Conservation (phyloP, 495 filamentous ascomycete genomes). For the Thermothielavioides terrestris region DNA sequence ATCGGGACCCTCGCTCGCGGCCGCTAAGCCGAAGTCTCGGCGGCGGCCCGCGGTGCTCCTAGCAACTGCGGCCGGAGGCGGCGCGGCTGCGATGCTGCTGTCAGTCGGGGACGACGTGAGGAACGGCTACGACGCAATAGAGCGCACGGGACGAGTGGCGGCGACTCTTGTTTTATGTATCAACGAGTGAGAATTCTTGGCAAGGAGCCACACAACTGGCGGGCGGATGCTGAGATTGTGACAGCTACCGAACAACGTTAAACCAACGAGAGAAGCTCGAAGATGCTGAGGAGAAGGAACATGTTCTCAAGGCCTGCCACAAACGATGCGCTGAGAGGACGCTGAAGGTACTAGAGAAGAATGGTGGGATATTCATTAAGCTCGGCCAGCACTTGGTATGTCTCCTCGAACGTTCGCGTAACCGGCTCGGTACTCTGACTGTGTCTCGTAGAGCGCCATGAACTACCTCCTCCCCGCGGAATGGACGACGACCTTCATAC, state of each 20-base stretch:
- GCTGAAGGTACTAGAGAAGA: constrained; percentile 77
- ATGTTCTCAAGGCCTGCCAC: constrained; percentile 73
- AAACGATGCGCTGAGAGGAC: constrained; percentile 83
- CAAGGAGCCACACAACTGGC: not conserved
- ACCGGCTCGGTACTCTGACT: not conserved
- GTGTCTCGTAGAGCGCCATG: constrained; percentile 68
- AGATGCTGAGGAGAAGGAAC: constrained; percentile 52
- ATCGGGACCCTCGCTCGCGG: not conserved
- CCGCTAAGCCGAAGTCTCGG: constrained; percentile 4
- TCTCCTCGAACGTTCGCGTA: not conserved
- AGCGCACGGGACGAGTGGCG: constrained; percentile 74
- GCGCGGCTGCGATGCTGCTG: constrained; percentile 50
- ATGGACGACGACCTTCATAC: constrained; percentile 95
- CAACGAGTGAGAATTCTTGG: constrained; percentile 62
- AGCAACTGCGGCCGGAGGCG: constrained; percentile 37
- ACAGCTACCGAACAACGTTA: constrained; percentile 74
- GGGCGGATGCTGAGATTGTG: constrained; percentile 4
- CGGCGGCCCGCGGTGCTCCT: constrained; percentile 18
- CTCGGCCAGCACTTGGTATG: constrained; percentile 81
- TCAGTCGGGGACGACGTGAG: constrained; percentile 64
- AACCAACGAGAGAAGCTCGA: constrained; percentile 53
- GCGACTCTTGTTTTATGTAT: constrained; percentile 69
- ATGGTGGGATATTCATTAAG: constrained; percentile 98
- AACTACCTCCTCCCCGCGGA: constrained; percentile 88
- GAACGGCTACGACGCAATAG: constrained; percentile 61